phyloP scores from a whole-genome alignment of 805 yeast species.

The Metschnikowia kofuensis region DNA sequence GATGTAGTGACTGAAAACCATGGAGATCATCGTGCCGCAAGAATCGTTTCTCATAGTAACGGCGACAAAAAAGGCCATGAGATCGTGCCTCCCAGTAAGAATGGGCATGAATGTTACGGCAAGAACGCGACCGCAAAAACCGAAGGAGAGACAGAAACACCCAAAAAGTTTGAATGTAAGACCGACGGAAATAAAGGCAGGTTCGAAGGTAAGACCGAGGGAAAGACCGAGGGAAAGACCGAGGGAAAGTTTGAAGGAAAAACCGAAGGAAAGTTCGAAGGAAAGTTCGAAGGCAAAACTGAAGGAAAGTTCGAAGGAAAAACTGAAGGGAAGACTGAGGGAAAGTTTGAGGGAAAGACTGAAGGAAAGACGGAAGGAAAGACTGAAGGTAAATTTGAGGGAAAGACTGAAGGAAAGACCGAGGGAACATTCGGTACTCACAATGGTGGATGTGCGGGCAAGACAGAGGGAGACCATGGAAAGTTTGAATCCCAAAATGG shows the following conservation, averaged over 20 bases:
- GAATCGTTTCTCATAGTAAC: constrained; percentile 4
- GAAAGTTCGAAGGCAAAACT: constrained; percentile 12
- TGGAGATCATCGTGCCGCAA: background rate
- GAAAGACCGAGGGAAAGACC: constrained; percentile 6
- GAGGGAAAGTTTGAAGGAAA: constrained; percentile 9
- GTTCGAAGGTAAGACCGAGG: constrained; percentile 6
- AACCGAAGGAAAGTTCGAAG: constrained; percentile 11
- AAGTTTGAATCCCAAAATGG: constrained; percentile 1
- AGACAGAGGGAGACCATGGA: background rate
- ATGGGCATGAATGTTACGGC: background rate
- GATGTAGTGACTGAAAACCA: constrained; percentile 8
- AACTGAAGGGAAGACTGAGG: background rate
- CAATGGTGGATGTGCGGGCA: background rate
- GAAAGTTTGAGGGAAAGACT: background rate
- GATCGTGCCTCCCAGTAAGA: constrained; percentile 1
- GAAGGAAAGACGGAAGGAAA: constrained; percentile 14
- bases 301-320: background rate
- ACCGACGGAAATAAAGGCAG: constrained; percentile 7
- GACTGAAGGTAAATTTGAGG: constrained; percentile 1
- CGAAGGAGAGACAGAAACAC: constrained; percentile 7
- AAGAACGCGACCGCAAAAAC: constrained; percentile 5
- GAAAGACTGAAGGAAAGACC: constrained; percentile 7
- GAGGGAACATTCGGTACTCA: background rate
- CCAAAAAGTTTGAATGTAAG: constrained; percentile 8
- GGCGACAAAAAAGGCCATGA: constrained; percentile 8